Base-by-base conservation (phyloP, 352 stramenopile species). In the Phytopythium ostracodes region DNA sequence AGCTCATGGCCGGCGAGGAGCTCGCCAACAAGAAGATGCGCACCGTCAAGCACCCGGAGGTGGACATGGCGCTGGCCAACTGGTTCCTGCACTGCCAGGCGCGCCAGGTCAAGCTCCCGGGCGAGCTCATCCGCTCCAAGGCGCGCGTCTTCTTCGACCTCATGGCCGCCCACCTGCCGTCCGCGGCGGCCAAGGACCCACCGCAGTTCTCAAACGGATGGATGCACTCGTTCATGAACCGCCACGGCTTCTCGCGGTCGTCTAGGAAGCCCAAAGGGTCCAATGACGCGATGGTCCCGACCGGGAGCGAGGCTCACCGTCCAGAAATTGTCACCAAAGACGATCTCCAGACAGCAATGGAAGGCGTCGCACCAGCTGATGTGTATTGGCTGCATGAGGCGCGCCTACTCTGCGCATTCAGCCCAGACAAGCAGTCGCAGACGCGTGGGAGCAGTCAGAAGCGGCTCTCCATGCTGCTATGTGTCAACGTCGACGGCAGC, bases 201-300 rank as follows among this genome's bases (percentile, higher is more conserved):
- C 84, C 83, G 38, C 80, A 90, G 66, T 94, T 94, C 60, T 94
- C 83, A n/a, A 94, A 94, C 63, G 85, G 85, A 1, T 94, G 85
- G 85, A 77, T 94, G 72, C 84, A 91, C 59, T 92, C 82, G 33
- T 94, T 92, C 58, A 85, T 92, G 71, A 77, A 73, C 5, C 72
- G 84, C 46, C 81, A 93, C 54, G 81, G 83, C 1, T 92, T 92
- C 57, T 81, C 79, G 33, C 70, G 70, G 36, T 70, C 65, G 18
- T 54, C 72, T 10, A 72, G 60, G 38, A 70, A 62, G 25, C 61
- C 68, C 18, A 42, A 49, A 18, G 12, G 20, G 11, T 22, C 36
- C 15, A 29, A 57, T 5, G 65, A 77, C 33, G 61, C 66, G 42
- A 49, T 33, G 20, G 56, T 53, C 11, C 59, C 62, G 12, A 11